phyloP scores from a whole-genome alignment of 306 rosid species.

The Elaeagnus macrophylla region DNA sequence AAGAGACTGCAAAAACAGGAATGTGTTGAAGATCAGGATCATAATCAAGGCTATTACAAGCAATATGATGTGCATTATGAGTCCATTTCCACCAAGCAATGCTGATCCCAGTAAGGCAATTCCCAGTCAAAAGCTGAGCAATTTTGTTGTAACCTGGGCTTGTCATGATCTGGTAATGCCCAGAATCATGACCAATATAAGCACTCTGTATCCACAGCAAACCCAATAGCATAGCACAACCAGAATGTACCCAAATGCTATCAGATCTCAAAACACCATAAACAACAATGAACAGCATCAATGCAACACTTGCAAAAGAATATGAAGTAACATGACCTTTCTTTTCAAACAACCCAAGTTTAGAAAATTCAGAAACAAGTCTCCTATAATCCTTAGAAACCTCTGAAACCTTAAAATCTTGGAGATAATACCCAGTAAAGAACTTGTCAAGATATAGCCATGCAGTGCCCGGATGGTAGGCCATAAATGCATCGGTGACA shows the following conservation, averaged over 20 bases:
- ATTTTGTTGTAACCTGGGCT: conserved; percentile 31
- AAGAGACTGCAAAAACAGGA: conserved; percentile 71
- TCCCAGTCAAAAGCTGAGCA: conserved; percentile 59
- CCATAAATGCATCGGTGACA: conserved; percentile 72
- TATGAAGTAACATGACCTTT: conserved; percentile 43
- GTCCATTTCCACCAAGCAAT: conserved; percentile 99
- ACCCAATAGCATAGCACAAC: conserved; percentile 58
- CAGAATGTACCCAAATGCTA: conserved; percentile 38
- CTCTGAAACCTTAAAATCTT: conserved; percentile 47
- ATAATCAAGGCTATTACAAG: conserved; percentile 74
- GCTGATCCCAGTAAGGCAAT: conserved; percentile 80
- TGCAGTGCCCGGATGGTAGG: conserved; percentile 55
- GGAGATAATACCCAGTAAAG: conserved; percentile 40
- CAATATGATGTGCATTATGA: conserved; percentile 77
- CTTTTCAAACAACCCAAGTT: conserved; percentile 38
- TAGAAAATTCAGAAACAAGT: conserved; percentile 27
- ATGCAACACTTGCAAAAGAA: conserved; percentile 14
- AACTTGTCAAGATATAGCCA: conserved; percentile 29
- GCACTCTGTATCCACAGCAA: conserved; percentile 77
- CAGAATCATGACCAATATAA: conserved; percentile 77
- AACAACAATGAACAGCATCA: conserved; percentile 30
- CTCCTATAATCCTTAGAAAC: conserved; percentile 47
- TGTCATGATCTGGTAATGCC: conserved; percentile 67
- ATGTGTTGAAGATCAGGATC: conserved; percentile 92
- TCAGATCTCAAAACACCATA: conserved; percentile 41